These are phyloP conservation scores for Gynochthodes officinalis DNA, from an alignment of 257 asterid species.

Conservation along the genomic window DNA sequence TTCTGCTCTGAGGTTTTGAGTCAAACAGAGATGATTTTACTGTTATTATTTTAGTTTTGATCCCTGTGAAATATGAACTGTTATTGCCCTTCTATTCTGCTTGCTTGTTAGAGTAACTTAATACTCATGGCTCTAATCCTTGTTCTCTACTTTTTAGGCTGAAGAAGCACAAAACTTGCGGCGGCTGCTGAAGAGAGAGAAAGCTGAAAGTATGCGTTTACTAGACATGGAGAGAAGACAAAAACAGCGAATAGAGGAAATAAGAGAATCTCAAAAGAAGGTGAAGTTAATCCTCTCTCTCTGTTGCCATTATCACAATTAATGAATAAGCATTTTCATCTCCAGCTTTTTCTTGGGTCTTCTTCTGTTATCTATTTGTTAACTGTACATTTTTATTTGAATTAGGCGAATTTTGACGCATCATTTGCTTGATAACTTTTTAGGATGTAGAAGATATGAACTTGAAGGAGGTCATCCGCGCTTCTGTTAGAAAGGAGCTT, in stretches of 20 bases:
- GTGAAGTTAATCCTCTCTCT: constrained; percentile 31
- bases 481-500: constrained; percentile 60
- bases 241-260: constrained; percentile 82
- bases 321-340: background rate
- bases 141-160: constrained; percentile 46
- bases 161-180: constrained; percentile 68
- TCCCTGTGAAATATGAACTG: background rate
- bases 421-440: constrained; percentile 11
- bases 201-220: constrained; percentile 72
- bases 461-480: constrained; percentile 73
- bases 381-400: background rate
- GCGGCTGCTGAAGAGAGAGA: constrained; percentile 58
- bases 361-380: background rate
- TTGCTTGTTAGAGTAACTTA: background rate
- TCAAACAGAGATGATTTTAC: background rate
- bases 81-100: background rate
- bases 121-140: background rate
- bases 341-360: background rate
- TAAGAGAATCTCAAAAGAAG: constrained; percentile 75
- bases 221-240: constrained; percentile 94
- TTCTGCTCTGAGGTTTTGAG: background rate
- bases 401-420: background rate
- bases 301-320: constrained; percentile 1
- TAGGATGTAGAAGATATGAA: constrained; percentile 90
- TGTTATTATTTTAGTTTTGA: background rate